These are phyloP conservation scores for Diplodia seriata DNA, from an alignment of 2,329 filamentous ascomycete species.

Conservation along the genomic window DNA sequence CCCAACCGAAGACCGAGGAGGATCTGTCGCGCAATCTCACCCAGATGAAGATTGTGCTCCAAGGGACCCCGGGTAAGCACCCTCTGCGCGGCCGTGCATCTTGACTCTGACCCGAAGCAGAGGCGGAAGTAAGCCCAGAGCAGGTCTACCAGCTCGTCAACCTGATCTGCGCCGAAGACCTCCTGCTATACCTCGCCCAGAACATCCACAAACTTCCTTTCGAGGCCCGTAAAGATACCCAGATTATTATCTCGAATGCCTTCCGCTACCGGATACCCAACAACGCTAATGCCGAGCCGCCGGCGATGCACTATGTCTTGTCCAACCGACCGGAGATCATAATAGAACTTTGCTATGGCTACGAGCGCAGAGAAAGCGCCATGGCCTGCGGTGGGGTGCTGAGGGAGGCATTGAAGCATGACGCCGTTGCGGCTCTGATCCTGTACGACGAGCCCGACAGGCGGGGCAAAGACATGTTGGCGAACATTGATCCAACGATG, in stretches of 20 bases:
- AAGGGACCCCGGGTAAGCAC: slow-evolving; percentile 83
- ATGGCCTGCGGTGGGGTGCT: slow-evolving; percentile 90
- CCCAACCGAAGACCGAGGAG: slow-evolving; percentile 75
- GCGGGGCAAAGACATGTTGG: slow-evolving; percentile 71
- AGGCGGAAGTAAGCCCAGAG: slow-evolving; percentile 78
- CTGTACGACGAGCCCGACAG: slow-evolving; percentile 86
- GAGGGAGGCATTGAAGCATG: slow-evolving; percentile 87
- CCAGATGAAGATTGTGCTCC: slow-evolving; percentile 91
- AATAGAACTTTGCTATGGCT: slow-evolving; percentile 80
- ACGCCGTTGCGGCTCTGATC: slow-evolving; percentile 87
- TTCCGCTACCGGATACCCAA: slow-evolving; percentile 82
- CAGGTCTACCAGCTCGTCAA: slow-evolving; percentile 86
- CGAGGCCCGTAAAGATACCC: slow-evolving; percentile 93
- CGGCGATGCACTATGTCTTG: slow-evolving; percentile 87
- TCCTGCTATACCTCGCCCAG: slow-evolving; percentile 82
- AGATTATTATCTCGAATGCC: slow-evolving; percentile 94
- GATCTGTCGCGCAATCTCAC: slow-evolving; percentile 84
- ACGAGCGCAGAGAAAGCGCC: slow-evolving; percentile 88
- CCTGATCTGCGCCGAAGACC: slow-evolving; percentile 84
- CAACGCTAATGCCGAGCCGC: slow-evolving; percentile 73
- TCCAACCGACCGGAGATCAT: slow-evolving; percentile 86
- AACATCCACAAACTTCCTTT: slow-evolving; percentile 88
- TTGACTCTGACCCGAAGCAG: slow-evolving; percentile 14
- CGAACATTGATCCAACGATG: slow-evolving; percentile 76
- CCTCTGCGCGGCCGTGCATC: not conserved